Conservation (phyloP, 352 stramenopile species). For the Globisporangium heterothallicum region DNA sequence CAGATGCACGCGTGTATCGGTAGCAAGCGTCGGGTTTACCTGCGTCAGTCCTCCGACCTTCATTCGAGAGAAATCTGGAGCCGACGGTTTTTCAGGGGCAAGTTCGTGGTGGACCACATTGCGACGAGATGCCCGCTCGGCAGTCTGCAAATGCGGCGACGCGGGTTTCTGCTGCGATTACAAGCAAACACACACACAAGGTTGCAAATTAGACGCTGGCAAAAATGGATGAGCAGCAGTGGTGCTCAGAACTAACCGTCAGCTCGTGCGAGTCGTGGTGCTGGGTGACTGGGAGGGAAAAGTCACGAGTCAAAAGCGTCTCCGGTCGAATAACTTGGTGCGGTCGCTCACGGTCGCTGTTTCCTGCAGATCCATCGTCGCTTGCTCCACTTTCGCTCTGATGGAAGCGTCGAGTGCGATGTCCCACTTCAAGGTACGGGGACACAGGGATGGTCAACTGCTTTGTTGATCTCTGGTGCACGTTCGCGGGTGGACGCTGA, state of each 20-base stretch:
- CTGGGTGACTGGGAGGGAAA: constrained; percentile 3
- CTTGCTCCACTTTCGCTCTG: constrained; percentile 12
- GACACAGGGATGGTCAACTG: constrained; percentile 76
- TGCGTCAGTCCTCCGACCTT: constrained; percentile 32
- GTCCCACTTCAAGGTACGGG: constrained; percentile 56
- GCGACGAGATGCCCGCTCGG: constrained; percentile 30
- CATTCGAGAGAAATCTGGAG: constrained; percentile 19
- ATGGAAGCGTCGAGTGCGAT: constrained; percentile 37
- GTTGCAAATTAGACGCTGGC: neutral
- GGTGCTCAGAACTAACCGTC: constrained; percentile 3
- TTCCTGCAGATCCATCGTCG: constrained; percentile 1
- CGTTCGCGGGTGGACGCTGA: constrained; percentile 55
- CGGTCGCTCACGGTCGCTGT: constrained; percentile 1
- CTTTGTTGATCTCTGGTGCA: constrained; percentile 74
- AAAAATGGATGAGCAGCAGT: neutral
- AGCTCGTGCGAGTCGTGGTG: neutral
- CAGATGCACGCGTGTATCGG: no score
- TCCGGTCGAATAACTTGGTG: constrained; percentile 13
- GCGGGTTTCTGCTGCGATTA: constrained; percentile 1
- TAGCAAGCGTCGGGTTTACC: constrained; percentile 22
- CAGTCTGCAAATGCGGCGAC: constrained; percentile 40
- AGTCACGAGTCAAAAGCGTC: constrained; percentile 15
- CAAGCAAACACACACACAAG: neutral
- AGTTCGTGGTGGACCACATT: constrained; percentile 18
- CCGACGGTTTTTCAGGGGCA: constrained; percentile 18